These are phyloP conservation scores for Globisporangium cederbergense DNA, from an alignment of 352 stramenopile species.

Conservation along the genomic window DNA sequence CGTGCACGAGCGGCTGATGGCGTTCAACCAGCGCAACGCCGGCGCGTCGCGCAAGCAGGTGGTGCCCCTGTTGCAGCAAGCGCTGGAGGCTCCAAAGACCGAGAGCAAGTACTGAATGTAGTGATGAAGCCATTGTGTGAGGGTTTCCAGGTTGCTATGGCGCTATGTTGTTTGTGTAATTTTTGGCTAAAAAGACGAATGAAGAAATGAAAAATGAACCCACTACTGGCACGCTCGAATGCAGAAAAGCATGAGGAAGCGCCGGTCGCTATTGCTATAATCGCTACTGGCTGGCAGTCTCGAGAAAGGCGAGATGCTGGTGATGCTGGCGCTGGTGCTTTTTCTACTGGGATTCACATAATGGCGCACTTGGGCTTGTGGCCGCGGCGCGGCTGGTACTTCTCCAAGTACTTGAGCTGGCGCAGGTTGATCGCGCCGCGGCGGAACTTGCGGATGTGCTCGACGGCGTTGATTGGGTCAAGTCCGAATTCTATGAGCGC, in stretches of 20 bases:
- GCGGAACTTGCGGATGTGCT: slow-evolving; percentile 93
- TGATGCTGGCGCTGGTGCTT: neutral
- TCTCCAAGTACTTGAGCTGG: slow-evolving; percentile 97
- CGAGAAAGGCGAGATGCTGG: neutral
- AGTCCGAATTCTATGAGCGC: slow-evolving; percentile 96
- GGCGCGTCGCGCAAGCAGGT: slow-evolving; percentile 74
- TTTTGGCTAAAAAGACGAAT: slow-evolving; percentile 9
- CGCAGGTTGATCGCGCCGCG: slow-evolving; percentile 97
- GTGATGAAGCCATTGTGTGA: neutral
- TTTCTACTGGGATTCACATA: slow-evolving; percentile 52
- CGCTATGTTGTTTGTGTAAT: slow-evolving; percentile 7
- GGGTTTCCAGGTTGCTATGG: slow-evolving; percentile 1
- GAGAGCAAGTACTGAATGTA: slow-evolving; percentile 4
- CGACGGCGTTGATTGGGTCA: slow-evolving; percentile 96
- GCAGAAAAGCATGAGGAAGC: slow-evolving; percentile 3
- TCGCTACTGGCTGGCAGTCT: neutral
- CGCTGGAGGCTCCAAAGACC: slow-evolving; percentile 21
- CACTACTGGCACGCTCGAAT: neutral
- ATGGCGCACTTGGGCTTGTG: slow-evolving; percentile 81
- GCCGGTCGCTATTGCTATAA: slow-evolving; percentile 1
- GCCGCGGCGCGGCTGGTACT: slow-evolving; percentile 85
- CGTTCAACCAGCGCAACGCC: slow-evolving; percentile 60
- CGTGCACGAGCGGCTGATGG: slow-evolving; percentile 26
- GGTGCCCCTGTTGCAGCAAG: slow-evolving; percentile 57
- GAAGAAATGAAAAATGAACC: slow-evolving; percentile 13